These are phyloP conservation scores for Thielaviopsis punctulata DNA, from an alignment of 2,329 filamentous ascomycete genomes.

Conservation along the genomic window DNA sequence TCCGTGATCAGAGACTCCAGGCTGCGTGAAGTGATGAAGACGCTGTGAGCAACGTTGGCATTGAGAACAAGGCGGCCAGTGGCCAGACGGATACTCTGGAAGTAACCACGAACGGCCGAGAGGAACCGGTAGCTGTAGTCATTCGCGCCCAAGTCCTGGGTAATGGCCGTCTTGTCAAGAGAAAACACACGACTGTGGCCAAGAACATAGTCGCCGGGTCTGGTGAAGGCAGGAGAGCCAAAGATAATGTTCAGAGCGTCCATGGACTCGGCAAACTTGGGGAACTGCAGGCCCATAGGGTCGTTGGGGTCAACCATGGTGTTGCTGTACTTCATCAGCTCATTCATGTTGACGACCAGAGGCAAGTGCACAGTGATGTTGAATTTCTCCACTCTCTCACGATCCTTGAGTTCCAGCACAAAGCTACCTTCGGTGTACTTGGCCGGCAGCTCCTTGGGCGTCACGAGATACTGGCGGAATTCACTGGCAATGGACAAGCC, in stretches of 20 bases:
- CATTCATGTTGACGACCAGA: constrained; percentile 20
- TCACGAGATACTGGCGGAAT: constrained; percentile 29
- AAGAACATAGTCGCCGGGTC: constrained; percentile 22
- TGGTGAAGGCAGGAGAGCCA: constrained; percentile 25
- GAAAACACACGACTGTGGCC: constrained; percentile 34
- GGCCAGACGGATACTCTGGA: constrained; percentile 35
- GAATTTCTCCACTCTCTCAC: constrained; percentile 23
- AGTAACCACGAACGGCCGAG: constrained; percentile 32
- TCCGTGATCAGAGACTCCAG: constrained; percentile 2
- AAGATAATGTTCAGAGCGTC: constrained; percentile 37
- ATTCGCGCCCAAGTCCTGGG: constrained; percentile 15
- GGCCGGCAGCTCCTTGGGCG: constrained; percentile 5
- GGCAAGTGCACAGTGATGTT: constrained; percentile 23
- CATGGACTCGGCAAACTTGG: constrained; percentile 30
- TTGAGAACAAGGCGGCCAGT: constrained; percentile 39
- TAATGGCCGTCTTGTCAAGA: neutral
- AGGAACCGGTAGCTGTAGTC: constrained; percentile 15
- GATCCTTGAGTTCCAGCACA: constrained; percentile 5
- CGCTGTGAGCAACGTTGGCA: constrained; percentile 34
- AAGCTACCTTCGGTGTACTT: constrained; percentile 1
- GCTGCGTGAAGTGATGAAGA: constrained; percentile 23
- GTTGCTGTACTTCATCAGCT: constrained; percentile 27
- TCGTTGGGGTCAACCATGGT: constrained; percentile 25
- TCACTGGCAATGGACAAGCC: constrained; percentile 26
- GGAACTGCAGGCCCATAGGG: constrained; percentile 20